Percentiles rank a stretch among this genome's conserved stretches.
phyloP scores from a whole-genome alignment of 306 rosid genomes.

The Psophocarpus tetragonolobus region DNA sequence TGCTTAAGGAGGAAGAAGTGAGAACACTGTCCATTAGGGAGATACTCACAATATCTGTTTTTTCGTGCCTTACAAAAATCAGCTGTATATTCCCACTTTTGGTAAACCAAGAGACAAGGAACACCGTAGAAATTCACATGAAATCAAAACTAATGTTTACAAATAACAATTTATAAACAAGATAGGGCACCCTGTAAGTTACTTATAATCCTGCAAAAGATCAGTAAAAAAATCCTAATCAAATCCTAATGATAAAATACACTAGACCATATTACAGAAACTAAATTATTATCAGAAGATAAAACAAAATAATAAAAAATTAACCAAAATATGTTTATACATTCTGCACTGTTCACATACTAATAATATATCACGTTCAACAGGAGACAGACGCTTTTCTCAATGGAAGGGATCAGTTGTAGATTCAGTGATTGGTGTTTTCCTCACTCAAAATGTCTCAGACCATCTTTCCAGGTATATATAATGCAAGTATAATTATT shows the following conservation, averaged over 20 bases:
- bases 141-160: neutral
- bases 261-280: neutral
- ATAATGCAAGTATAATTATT: neutral
- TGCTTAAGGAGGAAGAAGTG: neutral
- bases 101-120: slow-evolving; percentile 12
- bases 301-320: neutral
- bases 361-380: slow-evolving; percentile 32
- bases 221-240: slow-evolving; percentile 8
- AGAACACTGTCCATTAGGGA: neutral
- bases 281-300: neutral
- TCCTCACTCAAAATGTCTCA: slow-evolving; percentile 90
- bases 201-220: neutral
- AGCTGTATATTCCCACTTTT: neutral
- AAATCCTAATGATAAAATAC: slow-evolving; percentile 10
- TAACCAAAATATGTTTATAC: neutral
- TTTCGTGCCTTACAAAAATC: neutral
- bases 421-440: slow-evolving; percentile 91
- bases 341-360: slow-evolving; percentile 20
- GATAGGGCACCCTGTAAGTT: neutral
- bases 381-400: slow-evolving; percentile 95
- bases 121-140: neutral
- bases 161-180: neutral
- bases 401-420: slow-evolving; percentile 90
- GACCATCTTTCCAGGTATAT: slow-evolving; percentile 90
- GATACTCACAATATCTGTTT: slow-evolving; percentile 7